Evolutionary conservation across 2,329 filamentous ascomycete genomes (phyloP).

Genomic region (Talaromyces amestolkiae): DNA sequence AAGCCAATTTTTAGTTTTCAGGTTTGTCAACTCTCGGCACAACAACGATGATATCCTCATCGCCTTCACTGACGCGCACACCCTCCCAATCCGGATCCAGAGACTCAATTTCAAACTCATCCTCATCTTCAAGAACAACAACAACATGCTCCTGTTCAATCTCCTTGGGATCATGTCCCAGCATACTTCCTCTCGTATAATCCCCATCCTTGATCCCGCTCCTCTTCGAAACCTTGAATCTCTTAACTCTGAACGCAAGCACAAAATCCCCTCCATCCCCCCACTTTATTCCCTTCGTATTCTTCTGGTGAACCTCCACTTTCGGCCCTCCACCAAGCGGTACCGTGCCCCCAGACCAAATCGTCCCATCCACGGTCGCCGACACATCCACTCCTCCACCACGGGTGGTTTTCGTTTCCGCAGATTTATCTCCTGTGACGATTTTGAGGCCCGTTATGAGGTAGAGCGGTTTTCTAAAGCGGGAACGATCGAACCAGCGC

Average conservation of each 20-base stretch:
- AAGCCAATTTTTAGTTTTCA: neutral
- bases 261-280: conserved; percentile 2
- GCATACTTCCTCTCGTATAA: neutral
- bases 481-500: neutral
- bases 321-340: neutral
- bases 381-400: neutral
- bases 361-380: neutral
- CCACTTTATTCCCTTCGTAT: neutral
- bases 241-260: conserved; percentile 5
- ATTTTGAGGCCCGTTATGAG: neutral
- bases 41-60: neutral
- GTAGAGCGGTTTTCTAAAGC: neutral
- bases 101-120: neutral
- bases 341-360: neutral
- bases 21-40: neutral
- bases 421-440: neutral
- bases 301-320: neutral
- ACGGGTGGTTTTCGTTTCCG: neutral
- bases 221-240: neutral
- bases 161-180: neutral
- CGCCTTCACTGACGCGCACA: neutral
- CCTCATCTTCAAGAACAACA: neutral
- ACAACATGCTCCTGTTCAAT: neutral
- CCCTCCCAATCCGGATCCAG: neutral
- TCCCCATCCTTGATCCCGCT: neutral